phyloP scores from a whole-genome alignment of 495 filamentous ascomycete genomes.

The Aspergillus steynii region DNA sequence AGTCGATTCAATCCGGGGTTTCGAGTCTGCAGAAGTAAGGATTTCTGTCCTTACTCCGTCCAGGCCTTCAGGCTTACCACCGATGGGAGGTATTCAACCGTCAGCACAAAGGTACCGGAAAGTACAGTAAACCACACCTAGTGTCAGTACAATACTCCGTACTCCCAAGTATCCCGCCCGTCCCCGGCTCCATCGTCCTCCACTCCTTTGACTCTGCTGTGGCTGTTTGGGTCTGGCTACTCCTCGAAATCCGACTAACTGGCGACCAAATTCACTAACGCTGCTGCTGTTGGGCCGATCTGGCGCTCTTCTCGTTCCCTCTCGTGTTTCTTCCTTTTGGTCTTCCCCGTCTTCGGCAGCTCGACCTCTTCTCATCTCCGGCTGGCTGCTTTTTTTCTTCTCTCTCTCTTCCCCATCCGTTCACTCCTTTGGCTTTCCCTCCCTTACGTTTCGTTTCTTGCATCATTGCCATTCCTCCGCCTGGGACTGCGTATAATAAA shows the following conservation, averaged over 20 bases:
- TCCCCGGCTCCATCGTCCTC: background rate
- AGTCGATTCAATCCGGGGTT: no score
- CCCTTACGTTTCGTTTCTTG: conserved; percentile 9
- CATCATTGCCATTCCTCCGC: conserved; percentile 13
- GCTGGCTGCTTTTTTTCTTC: conserved; percentile 8
- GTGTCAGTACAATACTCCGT: no score
- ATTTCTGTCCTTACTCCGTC: no score
- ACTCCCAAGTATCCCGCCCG: no score
- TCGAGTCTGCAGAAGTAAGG: no score
- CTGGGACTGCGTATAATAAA: conserved; percentile 19
- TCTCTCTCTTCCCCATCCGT: conserved; percentile 1
- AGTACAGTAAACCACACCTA: no score
- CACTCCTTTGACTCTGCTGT: background rate
- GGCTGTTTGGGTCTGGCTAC: conserved; percentile 6
- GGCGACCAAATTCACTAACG: background rate
- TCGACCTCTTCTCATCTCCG: conserved; percentile 3
- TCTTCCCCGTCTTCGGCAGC: conserved; percentile 36
- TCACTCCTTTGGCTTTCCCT: conserved; percentile 9
- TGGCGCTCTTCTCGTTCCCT: conserved; percentile 20
- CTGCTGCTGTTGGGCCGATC: background rate
- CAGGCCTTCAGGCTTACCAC: no score
- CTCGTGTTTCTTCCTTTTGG: conserved; percentile 14
- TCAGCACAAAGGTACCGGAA: no score
- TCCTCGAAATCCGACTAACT: background rate
- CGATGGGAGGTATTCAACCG: no score